phyloP scores from a whole-genome alignment of 2,329 filamentous ascomycete genomes.

The Tolypocladium pustulatum region DNA sequence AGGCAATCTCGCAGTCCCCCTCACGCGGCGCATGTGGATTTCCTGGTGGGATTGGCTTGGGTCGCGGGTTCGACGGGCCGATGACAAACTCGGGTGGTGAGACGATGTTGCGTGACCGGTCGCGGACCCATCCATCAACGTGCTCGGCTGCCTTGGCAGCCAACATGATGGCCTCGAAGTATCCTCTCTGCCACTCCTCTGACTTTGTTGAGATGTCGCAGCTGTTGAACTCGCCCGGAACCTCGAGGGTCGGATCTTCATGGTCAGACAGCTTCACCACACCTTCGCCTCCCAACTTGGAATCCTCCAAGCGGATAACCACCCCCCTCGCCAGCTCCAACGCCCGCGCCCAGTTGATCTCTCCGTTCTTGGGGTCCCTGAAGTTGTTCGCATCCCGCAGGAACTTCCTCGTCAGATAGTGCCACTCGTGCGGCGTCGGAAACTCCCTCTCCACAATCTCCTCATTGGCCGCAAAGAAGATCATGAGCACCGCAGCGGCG shows the following conservation, averaged over 20 bases:
- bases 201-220: slow-evolving; percentile 66
- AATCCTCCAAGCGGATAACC: slow-evolving; percentile 59
- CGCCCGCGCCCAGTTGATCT: slow-evolving; percentile 58
- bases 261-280: slow-evolving; percentile 44
- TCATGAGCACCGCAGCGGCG: slow-evolving; percentile 46
- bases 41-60: slow-evolving; percentile 59
- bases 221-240: slow-evolving; percentile 50
- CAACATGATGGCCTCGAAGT: slow-evolving; percentile 73
- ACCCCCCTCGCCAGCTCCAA: slow-evolving; percentile 49
- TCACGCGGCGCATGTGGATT: slow-evolving; percentile 55
- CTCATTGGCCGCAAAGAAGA: slow-evolving; percentile 57
- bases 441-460: slow-evolving; percentile 65
- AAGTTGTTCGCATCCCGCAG: slow-evolving; percentile 55
- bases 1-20: slow-evolving; percentile 63
- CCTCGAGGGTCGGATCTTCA: slow-evolving; percentile 59
- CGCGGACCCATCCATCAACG: slow-evolving; percentile 67
- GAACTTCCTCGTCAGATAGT: slow-evolving; percentile 55
- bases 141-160: slow-evolving; percentile 69
- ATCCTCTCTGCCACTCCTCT: slow-evolving; percentile 77
- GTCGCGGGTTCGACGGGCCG: slow-evolving; percentile 75
- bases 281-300: slow-evolving; percentile 55
- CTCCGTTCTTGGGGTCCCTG: slow-evolving; percentile 39
- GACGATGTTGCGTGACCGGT: slow-evolving; percentile 53
- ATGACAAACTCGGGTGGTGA: slow-evolving; percentile 66
- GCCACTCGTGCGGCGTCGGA: slow-evolving; percentile 79